A percentile compares a stretch with the other conserved stretches of the same genome.
Conservation (phyloP, 805 yeast genomes). For the Candida pseudoglaebosa region DNA sequence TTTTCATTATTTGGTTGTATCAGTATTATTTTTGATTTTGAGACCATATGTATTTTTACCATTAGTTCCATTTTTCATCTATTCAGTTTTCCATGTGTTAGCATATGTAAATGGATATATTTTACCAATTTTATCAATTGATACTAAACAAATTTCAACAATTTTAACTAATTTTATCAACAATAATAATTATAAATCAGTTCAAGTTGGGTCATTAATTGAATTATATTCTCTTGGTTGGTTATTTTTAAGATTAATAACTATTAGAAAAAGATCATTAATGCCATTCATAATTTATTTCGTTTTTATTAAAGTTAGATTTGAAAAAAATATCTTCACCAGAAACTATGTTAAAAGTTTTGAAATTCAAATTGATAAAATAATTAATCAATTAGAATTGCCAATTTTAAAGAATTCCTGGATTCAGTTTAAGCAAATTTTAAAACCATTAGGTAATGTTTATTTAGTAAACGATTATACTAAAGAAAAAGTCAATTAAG, state of each 20-base stretch:
- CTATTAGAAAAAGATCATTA: constrained; percentile 65
- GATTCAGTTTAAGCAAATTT: constrained; percentile 29
- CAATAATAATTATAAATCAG: constrained; percentile 33
- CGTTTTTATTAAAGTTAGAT: constrained; percentile 71
- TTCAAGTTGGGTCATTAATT: constrained; percentile 36
- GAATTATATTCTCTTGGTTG: constrained; percentile 42
- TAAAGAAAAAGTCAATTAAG: constrained; percentile 22
- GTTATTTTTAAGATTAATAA: constrained; percentile 47
- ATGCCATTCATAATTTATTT: constrained; percentile 50
- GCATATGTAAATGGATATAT: constrained; percentile 63
- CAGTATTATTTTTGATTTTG: constrained; percentile 46
- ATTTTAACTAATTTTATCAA: constrained; percentile 36
- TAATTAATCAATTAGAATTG: constrained; percentile 21
- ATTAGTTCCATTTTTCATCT: constrained; percentile 68
- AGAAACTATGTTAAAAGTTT: constrained; percentile 62
- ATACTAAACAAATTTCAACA: constrained; percentile 26
- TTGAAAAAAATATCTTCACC: constrained; percentile 69
- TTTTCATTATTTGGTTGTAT: constrained; percentile 61
- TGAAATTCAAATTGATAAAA: constrained; percentile 50
- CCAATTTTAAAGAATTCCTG: constrained; percentile 37
- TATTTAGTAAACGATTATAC: constrained; percentile 33
- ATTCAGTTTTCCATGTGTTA: constrained; percentile 78
- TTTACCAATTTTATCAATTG: constrained; percentile 56
- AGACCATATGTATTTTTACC: constrained; percentile 61
- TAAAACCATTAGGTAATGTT: constrained; percentile 25